phyloP scores from a whole-genome alignment of 73 alveolate species.

The Paramecium tetraurelia region DNA sequence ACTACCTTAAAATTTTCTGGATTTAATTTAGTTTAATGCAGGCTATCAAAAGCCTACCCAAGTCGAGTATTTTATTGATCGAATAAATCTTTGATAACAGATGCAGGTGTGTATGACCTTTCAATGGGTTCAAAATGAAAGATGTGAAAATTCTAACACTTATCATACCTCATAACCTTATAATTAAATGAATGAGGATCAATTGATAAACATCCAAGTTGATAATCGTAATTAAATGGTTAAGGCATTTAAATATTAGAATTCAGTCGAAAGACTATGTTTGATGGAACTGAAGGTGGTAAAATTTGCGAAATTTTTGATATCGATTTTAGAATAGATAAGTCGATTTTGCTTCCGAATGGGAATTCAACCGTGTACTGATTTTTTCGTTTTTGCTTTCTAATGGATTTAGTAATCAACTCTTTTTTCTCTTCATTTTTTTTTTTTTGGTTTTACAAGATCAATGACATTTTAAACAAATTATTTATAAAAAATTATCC shows the following conservation, averaged over 20 bases:
- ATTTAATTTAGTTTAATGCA: not conserved
- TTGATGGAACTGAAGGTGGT: not conserved
- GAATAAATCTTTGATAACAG: not conserved
- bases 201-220: not conserved
- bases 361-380: not conserved
- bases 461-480: not conserved
- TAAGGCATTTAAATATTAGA: not conserved
- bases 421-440: not conserved
- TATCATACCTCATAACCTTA: not conserved
- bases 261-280: not conserved
- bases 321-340: not conserved
- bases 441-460: not conserved
- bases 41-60: not conserved
- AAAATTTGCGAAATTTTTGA: not conserved
- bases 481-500: not conserved
- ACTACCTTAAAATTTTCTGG: not conserved
- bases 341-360: constrained; percentile 4
- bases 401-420: not conserved
- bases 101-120: not conserved
- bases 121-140: not conserved
- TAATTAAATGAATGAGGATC: constrained; percentile 5
- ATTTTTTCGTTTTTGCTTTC: constrained; percentile 10
- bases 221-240: not conserved
- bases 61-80: not conserved
- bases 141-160: not conserved